These are phyloP conservation scores for Arthrobotrys sphaeroides DNA, from an alignment of 2,329 filamentous ascomycete genomes.

Conservation along the genomic window DNA sequence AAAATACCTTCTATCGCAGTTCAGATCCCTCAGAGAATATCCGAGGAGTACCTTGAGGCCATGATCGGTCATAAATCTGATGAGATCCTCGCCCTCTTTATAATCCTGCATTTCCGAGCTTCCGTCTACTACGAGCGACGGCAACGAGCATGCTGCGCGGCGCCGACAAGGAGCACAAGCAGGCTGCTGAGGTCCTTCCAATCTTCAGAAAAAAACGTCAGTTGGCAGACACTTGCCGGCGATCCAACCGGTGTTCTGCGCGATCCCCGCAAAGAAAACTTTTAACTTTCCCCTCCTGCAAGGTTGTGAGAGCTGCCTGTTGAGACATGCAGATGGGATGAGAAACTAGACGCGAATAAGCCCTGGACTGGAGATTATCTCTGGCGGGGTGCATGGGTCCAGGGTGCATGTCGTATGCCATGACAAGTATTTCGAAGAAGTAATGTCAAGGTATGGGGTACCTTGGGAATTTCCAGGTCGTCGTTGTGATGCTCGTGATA, in stretches of 20 bases:
- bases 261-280: conserved; percentile 30
- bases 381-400: conserved; percentile 45
- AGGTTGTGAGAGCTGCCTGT: conserved; percentile 38
- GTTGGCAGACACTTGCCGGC: conserved; percentile 33
- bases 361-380: conserved; percentile 11
- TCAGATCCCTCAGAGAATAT: conserved; percentile 8
- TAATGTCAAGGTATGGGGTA: conserved; percentile 27
- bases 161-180: conserved; percentile 10
- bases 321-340: conserved; percentile 11
- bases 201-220: conserved; percentile 43
- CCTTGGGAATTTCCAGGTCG: conserved; percentile 25
- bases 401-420: conserved; percentile 39
- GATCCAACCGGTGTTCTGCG: conserved; percentile 39
- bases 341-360: conserved; percentile 17
- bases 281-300: conserved; percentile 30
- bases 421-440: conserved; percentile 12
- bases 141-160: conserved; percentile 34
- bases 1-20: background rate
- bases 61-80: background rate
- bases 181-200: conserved; percentile 3
- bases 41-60: conserved; percentile 17
- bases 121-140: background rate
- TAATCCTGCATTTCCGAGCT: conserved; percentile 6
- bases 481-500: conserved; percentile 17
- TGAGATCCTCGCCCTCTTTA: conserved; percentile 41